A percentile compares a stretch with the other conserved stretches of the same genome.
These are phyloP conservation scores for Viridothelium virens DNA, from an alignment of 495 filamentous ascomycete species.

Conservation along the genomic window DNA sequence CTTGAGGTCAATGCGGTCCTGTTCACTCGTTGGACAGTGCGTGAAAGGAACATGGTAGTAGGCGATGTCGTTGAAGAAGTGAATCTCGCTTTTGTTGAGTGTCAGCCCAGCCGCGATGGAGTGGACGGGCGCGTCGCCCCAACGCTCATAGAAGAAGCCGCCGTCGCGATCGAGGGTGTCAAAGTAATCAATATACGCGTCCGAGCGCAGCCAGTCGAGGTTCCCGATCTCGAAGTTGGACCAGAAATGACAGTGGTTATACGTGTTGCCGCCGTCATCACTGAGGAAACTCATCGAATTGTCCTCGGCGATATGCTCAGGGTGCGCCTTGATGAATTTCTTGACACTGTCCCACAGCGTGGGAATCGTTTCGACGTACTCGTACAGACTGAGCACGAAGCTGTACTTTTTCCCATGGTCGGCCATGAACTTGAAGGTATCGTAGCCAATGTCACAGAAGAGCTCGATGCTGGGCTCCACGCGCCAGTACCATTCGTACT, in stretches of 20 bases:
- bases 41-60: slow-evolving; percentile 99
- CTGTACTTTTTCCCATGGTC: slow-evolving; percentile 42
- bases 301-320: slow-evolving; percentile 72
- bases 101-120: slow-evolving; percentile 86
- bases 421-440: slow-evolving; percentile 41
- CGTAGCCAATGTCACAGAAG: slow-evolving; percentile 43
- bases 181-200: slow-evolving; percentile 51
- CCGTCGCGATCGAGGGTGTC: slow-evolving; percentile 49
- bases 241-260: slow-evolving; percentile 91
- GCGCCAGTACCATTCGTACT: slow-evolving; percentile 45
- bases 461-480: slow-evolving; percentile 41
- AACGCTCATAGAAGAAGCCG: slow-evolving; percentile 56
- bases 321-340: slow-evolving; percentile 81
- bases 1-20: slow-evolving; percentile 68
- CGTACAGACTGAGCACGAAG: slow-evolving; percentile 55
- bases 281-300: slow-evolving; percentile 90
- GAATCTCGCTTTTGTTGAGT: slow-evolving; percentile 83
- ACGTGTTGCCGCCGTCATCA: slow-evolving; percentile 73
- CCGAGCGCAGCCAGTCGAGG: slow-evolving; percentile 51
- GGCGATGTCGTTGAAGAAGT: slow-evolving; percentile 98
- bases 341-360: slow-evolving; percentile 90
- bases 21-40: slow-evolving; percentile 86
- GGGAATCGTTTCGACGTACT: slow-evolving; percentile 92
- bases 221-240: slow-evolving; percentile 59
- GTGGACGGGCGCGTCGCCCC: slow-evolving; percentile 61